Evolutionary conservation across 805 yeast species (phyloP), one percentile per base, ranked within the genome.

Genomic region (Candida peoriensis): DNA sequence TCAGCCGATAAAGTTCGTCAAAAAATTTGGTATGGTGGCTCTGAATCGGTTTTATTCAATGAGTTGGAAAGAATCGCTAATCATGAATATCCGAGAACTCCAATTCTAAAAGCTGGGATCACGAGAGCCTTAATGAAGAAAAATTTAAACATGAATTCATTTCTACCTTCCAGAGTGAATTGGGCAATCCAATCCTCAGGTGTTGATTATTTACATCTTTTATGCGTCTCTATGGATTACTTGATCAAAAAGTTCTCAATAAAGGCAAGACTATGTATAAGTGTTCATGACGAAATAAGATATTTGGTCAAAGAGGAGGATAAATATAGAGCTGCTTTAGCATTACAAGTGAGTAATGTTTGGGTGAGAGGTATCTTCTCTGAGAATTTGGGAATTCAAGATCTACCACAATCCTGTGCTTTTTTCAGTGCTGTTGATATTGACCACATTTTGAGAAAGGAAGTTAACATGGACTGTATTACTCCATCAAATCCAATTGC

Each of bases 111-210:
- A 1, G 96, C 97, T 5, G 85, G 95, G 11, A 87, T 93, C 30
- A 93, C 99, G 0, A 76, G 76, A 38, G 96, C 97, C 0, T 64
- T 93, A 38, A 71, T 73, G 46, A 71, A 74, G 28, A 64, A 66
- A 34, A 80, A 90, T 55, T 66, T 93, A 47, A 76, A 74, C 28
- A 63, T 74, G 24, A 74, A 74, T 42, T 64, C 76, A 1, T 93
- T 81, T 54, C 61, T 93, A 44, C 93, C 98, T 0, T 87, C 96
- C 2, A 63, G 99, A 50, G 81, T 89, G 43, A 93, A 93, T 52
- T 93, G 99, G 99, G 86, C 96, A 1, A 93, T 93, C 54, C 99
- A 93, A 57, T 86, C 96, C 16, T 86, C 96, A 2, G 99, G 98
- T 24, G 99, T 94, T 14, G 98, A 93, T 56, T 93, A 94, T 52